Evolutionary conservation across 805 yeast species (phyloP), one percentile per base, ranked within the genome.

Genomic region (Candida ponderosae): DNA sequence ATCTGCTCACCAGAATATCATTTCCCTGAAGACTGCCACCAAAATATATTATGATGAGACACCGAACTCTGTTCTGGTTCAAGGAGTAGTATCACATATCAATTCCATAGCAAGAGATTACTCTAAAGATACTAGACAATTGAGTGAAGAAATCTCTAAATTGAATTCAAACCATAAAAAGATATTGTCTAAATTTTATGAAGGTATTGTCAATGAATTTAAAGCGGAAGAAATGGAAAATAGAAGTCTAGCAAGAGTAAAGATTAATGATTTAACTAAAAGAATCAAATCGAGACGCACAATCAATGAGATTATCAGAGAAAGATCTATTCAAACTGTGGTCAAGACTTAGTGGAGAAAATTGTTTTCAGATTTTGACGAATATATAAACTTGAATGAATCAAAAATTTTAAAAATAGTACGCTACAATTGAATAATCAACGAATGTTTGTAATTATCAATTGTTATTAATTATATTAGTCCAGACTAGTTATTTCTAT

Each of bases 101-200:
- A 41, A 38, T 17, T 32, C 18, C 5, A 28, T 44, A 8, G 45
- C 53, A 6, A 42, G 42, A 31, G 40, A 37, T n/a, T 46, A 51
- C 19, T 34, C 50, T 3, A 23, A 19, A n/a, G 52, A 48, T 8
- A 40, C 50, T 3, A 48, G 38, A 36, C 32, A 34, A n/a, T 32
- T 51, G n/a, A 36, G 46, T 10, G 37, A 34, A 13, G 43, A 46
- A 30, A 42, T 51, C 24, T 37, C 53, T 2, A 40, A 42, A 23
- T 18, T 53, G 40, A 51, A 50, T 30, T 31, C 33, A 6, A 44
- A 42, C 20, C 49, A 53, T 19, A 41, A 40, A 18, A 38, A 45
- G 34, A 45, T 51, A 7, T 9, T 51, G 14, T 30, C 38, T 8
- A 40, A 38, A 14, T 27, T 49, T 16, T 32, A 37, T n/a, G 18